These are phyloP conservation scores for Aphanoascus verrucosus DNA, from an alignment of 2,329 filamentous ascomycete species.

Conservation along the genomic window DNA sequence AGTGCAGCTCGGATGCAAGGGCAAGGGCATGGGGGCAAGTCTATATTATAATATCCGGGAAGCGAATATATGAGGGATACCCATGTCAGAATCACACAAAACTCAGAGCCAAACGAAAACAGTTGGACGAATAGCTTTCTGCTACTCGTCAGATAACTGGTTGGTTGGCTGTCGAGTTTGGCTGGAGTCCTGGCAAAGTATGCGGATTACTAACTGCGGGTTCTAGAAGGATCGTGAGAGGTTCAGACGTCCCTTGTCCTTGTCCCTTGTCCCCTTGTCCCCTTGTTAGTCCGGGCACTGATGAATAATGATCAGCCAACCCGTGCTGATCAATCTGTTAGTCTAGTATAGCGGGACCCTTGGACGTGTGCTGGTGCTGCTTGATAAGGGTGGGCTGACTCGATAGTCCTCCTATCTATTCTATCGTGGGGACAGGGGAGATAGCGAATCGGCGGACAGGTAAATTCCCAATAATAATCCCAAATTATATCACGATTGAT, in stretches of 20 bases:
- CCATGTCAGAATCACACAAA: neutral
- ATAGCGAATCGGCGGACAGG: neutral
- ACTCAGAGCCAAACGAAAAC: neutral
- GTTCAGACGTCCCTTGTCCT: neutral
- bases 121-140: no score
- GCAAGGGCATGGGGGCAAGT: conserved; percentile 8
- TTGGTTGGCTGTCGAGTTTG: no score
- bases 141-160: no score
- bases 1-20: conserved; percentile 8
- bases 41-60: conserved; percentile 11
- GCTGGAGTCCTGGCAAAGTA: no score
- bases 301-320: conserved; percentile 7
- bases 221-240: conserved; percentile 8
- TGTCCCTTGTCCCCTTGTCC: neutral
- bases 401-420: no score
- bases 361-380: no score
- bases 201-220: conserved; percentile 2
- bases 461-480: no score
- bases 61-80: conserved; percentile 2
- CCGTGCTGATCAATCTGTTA: conserved; percentile 5
- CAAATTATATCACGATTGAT: neutral
- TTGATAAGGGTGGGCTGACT: neutral
- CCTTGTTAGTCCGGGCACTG: no score
- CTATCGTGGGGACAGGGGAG: neutral
- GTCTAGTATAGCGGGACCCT: neutral